Evolutionary conservation across 371 early-diverging fungal species (phyloP), one percentile per base, ranked within the genome.

Genomic region (Lichtheimia ramosa): DNA sequence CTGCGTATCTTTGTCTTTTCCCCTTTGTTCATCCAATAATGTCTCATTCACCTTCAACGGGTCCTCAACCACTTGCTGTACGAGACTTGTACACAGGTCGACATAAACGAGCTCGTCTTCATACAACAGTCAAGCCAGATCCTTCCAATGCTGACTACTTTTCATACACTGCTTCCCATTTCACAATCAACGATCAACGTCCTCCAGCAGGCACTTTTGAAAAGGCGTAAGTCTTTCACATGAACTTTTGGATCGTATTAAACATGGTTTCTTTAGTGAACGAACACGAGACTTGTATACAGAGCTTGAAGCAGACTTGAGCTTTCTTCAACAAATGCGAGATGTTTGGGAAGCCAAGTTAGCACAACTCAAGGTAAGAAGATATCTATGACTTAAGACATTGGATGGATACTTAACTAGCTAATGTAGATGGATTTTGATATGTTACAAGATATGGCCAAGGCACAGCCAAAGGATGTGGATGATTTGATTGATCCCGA

Each of bases 281-380:
- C 56, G 56, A 8, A n/a, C 43, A 15, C 40, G 42, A 41, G 21
- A 41, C 16, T n/a, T 55, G 13, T 27, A 55, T 25, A 18, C 42
- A 21, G 56, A 55, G 15, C 24, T 55, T 8, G 23, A 55, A 25
- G 56, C 42, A 3, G 56, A 55, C 24, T 41, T 40, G 24, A 41
- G 24, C 16, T 55, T 55, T 43, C 27, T 55, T 14, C 43, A 43
- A n/a, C 56, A 43, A 25, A 55, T 55, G 56, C 42, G 39, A 21
- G 56, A 24, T 15, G 24, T 55, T 43, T 55, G 56, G 56, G 25
- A 13, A 16, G 21, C 23, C 7, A 55, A 55, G 18, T 24, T 55
- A 20, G 24, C 39, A 15, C 56, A 55, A 15, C 46, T 55, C 7
- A 13, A 55, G 43, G 56, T 55, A 24, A 20, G 24, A 2, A 4